Conservation (phyloP, 2,329 filamentous ascomycete genomes). For the Alternaria angustiovoidea region DNA sequence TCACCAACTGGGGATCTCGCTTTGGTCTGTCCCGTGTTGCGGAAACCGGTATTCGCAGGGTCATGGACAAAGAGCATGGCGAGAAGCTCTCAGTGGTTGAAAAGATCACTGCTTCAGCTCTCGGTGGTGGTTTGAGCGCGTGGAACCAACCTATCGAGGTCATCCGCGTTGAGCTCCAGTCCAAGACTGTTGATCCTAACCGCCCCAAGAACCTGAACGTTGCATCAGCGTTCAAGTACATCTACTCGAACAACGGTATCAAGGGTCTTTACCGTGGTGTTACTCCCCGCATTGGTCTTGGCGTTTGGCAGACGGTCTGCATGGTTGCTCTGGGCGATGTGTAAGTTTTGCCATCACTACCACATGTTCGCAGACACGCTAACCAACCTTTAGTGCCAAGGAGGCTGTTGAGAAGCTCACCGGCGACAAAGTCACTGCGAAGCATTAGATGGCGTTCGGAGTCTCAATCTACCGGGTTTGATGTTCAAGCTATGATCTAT, state of each 20-base stretch:
- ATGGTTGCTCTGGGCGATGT: slow-evolving; percentile 99
- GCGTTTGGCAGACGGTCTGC: slow-evolving; percentile 99
- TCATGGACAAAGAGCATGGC: slow-evolving; percentile 79
- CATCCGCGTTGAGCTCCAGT: slow-evolving; percentile 99
- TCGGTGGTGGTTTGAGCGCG: slow-evolving; percentile 93
- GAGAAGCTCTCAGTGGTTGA: slow-evolving; percentile 81
- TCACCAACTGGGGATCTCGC: slow-evolving; percentile 98
- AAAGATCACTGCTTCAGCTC: slow-evolving; percentile 85
- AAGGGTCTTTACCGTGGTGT: slow-evolving; percentile 96
- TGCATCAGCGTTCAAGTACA: slow-evolving; percentile 81
- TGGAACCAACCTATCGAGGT: slow-evolving; percentile 99
- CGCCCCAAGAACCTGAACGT: slow-evolving; percentile 99
- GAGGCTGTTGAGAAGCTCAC: slow-evolving; percentile 71
- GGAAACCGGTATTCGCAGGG: slow-evolving; percentile 82
- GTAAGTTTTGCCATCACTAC: slow-evolving; percentile 65
- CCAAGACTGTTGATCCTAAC: slow-evolving; percentile 97
- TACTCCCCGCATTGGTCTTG: slow-evolving; percentile 88
- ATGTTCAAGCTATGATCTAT: slow-evolving; percentile 12
- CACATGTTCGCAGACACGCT: slow-evolving; percentile 15
- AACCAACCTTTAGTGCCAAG: slow-evolving; percentile 63
- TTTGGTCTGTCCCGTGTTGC: slow-evolving; percentile 94
- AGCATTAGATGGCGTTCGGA: slow-evolving; percentile 62
- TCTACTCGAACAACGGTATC: slow-evolving; percentile 87
- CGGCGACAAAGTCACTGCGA: slow-evolving; percentile 69
- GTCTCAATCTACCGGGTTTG: slow-evolving; percentile 11